These are phyloP conservation scores for Pichia sp. DNA, from an alignment of 1,139 yeast genomes.

Conservation along the genomic window DNA sequence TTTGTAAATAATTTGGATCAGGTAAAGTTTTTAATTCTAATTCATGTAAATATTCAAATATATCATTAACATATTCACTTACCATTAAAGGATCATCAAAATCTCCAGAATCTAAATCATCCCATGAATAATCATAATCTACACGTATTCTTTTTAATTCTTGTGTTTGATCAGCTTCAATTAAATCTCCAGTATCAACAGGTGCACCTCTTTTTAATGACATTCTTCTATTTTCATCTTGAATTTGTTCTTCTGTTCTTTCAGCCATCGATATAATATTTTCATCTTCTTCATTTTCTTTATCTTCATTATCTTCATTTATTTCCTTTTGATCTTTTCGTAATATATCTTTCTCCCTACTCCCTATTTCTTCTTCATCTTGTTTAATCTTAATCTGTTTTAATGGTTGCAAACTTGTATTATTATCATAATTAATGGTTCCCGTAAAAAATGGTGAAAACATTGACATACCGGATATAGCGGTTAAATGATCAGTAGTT, in stretches of 20 bases:
- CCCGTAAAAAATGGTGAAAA: constrained; percentile 16
- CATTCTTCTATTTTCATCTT: constrained; percentile 36
- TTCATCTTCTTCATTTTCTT: constrained; percentile 9
- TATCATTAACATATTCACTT: constrained; percentile 84
- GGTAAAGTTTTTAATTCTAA: constrained; percentile 76
- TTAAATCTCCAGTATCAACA: constrained; percentile 31
- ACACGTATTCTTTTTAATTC: constrained; percentile 32
- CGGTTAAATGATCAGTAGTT: too few species aligned
- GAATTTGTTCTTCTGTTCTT: constrained; percentile 22
- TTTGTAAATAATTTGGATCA: constrained; percentile 62
- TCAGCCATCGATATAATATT: constrained; percentile 14
- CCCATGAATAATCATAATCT: constrained; percentile 54
- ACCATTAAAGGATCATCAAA: constrained; percentile 92
- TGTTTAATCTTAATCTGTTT: constrained; percentile 5
- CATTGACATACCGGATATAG: constrained; percentile 12
- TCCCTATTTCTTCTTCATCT: not conserved
- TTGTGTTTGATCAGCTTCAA: constrained; percentile 18
- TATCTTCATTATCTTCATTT: not conserved
- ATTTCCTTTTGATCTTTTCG: not conserved
- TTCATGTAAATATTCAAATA: constrained; percentile 72
- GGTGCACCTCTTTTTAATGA: constrained; percentile 56
- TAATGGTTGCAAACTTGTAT: constrained; percentile 1
- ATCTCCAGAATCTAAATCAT: constrained; percentile 88
- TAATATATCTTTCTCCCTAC: constrained; percentile 5
- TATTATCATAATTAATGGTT: constrained; percentile 5